Evolutionary conservation across 495 filamentous ascomycete genomes (phyloP).

Genomic region (Aspergillus indologenus): DNA sequence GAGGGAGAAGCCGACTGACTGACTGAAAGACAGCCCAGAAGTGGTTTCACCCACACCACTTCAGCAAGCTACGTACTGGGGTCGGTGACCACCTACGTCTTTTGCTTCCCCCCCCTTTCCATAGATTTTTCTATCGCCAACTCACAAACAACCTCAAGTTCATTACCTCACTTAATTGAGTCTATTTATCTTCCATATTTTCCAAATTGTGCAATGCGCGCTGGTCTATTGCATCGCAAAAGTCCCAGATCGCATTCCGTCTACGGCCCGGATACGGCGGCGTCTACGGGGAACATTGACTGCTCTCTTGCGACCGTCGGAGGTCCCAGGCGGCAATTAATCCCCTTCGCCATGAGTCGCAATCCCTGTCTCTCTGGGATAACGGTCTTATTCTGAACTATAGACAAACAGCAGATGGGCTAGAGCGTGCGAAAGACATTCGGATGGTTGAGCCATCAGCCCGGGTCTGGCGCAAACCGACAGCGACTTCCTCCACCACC

Average conservation of each 20-base stretch:
- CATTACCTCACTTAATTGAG: neutral
- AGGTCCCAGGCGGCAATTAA: neutral
- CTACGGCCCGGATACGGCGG: slow-evolving; percentile 1
- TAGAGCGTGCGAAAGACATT: neutral
- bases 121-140: slow-evolving; percentile 18
- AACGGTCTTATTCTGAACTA: neutral
- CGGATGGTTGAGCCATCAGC: neutral
- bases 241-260: slow-evolving; percentile 15
- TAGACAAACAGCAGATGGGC: neutral
- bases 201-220: slow-evolving; percentile 12
- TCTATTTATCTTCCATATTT: slow-evolving; percentile 1
- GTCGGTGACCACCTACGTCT: slow-evolving; percentile 35
- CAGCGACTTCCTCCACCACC: neutral
- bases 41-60: slow-evolving; percentile 45
- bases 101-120: neutral
- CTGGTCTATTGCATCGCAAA: slow-evolving; percentile 15
- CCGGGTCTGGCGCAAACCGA: slow-evolving; percentile 4
- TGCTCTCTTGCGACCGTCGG: neutral
- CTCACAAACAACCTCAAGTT: slow-evolving; percentile 12
- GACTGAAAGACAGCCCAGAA: neutral
- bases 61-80: slow-evolving; percentile 26
- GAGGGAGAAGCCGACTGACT: slow-evolving; percentile 26
- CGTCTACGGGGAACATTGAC: neutral
- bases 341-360: neutral
- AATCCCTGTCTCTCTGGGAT: neutral